Conservation (phyloP, 2,329 filamentous ascomycete genomes). For the Aspergillus felis region DNA sequence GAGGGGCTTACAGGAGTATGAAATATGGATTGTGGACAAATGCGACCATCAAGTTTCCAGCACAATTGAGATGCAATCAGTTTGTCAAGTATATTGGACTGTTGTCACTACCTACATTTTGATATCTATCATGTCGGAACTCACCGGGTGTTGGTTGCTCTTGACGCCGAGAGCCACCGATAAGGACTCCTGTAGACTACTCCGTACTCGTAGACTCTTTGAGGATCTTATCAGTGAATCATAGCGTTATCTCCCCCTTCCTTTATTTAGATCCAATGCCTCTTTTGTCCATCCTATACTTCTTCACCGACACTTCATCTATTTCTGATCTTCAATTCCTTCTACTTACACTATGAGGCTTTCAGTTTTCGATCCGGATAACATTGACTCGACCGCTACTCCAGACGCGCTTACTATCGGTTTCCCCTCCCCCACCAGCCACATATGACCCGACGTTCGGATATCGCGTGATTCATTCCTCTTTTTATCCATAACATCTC, state of each 20-base stretch:
- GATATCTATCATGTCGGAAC: not conserved
- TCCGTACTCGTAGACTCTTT: too few relatives aligned
- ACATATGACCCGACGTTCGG: not conserved
- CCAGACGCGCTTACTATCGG: slow-evolving; percentile 13
- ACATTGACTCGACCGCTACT: not conserved
- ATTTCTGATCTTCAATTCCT: not conserved
- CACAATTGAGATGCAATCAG: not conserved
- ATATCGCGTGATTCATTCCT: slow-evolving; percentile 13
- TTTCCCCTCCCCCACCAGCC: slow-evolving; percentile 3
- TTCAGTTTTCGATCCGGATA: not conserved
- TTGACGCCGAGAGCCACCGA: not conserved
- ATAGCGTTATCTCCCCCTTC: not conserved
- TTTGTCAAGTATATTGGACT: too few relatives aligned
- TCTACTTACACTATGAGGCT: not conserved
- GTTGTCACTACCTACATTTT: too few relatives aligned
- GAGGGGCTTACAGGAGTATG: not conserved
- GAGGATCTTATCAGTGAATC: slow-evolving; percentile 6
- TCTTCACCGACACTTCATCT: slow-evolving; percentile 15
- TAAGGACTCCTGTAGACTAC: not conserved
- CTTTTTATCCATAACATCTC: not conserved
- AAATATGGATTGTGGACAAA: not conserved
- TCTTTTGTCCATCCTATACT: not conserved
- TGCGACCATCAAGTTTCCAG: not conserved
- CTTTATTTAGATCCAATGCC: slow-evolving; percentile 2
- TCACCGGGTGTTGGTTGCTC: not conserved